Conservation (phyloP, 495 filamentous ascomycete genomes). For the Annulohypoxylon maeteangense region DNA sequence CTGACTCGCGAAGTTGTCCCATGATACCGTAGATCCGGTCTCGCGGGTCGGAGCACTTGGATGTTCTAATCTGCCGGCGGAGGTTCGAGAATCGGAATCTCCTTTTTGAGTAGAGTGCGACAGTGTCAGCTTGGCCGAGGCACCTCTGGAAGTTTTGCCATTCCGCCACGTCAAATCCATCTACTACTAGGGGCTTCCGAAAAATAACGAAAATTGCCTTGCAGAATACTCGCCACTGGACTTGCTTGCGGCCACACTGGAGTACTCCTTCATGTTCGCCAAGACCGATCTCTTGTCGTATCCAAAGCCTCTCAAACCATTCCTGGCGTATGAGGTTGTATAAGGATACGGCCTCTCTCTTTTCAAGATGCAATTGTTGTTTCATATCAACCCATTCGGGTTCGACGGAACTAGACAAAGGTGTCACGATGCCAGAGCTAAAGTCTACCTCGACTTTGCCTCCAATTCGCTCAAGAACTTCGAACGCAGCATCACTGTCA, state of each 20-base stretch:
- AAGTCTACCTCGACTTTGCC: neutral
- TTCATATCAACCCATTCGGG: neutral
- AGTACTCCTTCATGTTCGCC: neutral
- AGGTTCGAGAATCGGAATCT: neutral
- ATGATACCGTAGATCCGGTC: neutral
- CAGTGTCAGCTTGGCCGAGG: neutral
- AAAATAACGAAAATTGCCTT: neutral
- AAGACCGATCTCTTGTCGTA: neutral
- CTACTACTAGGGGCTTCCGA: neutral
- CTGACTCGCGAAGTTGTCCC: neutral
- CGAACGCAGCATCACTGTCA: neutral
- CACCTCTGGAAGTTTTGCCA: neutral
- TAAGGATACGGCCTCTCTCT: neutral
- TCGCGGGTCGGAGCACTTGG: neutral
- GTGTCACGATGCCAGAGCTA: neutral
- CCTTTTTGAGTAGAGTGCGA: neutral
- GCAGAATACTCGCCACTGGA: neutral
- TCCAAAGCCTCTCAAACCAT: neutral
- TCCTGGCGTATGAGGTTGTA: neutral
- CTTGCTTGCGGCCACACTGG: neutral
- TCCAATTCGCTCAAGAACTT: neutral
- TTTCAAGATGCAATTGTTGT: neutral
- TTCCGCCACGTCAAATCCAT: neutral
- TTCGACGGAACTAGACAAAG: neutral
- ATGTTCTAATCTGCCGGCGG: neutral